These are phyloP conservation scores for Trichothecium roseum DNA, from an alignment of 2,329 filamentous ascomycete species.

Conservation along the genomic window DNA sequence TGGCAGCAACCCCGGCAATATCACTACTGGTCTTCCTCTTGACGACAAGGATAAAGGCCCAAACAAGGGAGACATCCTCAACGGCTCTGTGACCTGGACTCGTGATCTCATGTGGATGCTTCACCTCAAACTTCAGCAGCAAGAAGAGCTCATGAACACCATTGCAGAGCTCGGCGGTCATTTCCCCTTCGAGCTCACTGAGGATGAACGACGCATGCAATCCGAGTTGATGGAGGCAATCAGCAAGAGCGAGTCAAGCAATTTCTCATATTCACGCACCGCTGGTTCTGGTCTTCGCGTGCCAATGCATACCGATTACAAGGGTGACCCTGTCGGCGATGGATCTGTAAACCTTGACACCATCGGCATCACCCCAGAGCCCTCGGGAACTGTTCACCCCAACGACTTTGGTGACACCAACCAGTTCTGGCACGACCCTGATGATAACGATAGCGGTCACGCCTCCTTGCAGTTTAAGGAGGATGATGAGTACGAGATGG, in stretches of 20 bases:
- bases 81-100: conserved; percentile 94
- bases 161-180: conserved; percentile 63
- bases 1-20: conserved; percentile 61
- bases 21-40: conserved; percentile 82
- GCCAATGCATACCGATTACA: conserved; percentile 84
- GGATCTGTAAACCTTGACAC: conserved; percentile 20
- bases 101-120: conserved; percentile 97
- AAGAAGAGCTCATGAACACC: conserved; percentile 72
- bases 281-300: conserved; percentile 81
- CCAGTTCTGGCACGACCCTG: conserved; percentile 57
- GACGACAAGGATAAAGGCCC: conserved; percentile 98
- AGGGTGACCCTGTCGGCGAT: conserved; percentile 60
- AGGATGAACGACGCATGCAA: conserved; percentile 93
- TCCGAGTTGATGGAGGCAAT: conserved; percentile 83
- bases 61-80: conserved; percentile 97
- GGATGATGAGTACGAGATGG: conserved; percentile 89
- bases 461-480: conserved; percentile 72
- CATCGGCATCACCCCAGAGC: conserved; percentile 25
- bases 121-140: conserved; percentile 79
- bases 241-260: conserved; percentile 63
- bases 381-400: too few species aligned
- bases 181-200: conserved; percentile 73
- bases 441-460: conserved; percentile 62
- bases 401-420: conserved; percentile 37
- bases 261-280: conserved; percentile 76